Evolutionary conservation across 2,329 filamentous ascomycete species (phyloP).

Genomic region (Chaetothyriales sp.): DNA sequence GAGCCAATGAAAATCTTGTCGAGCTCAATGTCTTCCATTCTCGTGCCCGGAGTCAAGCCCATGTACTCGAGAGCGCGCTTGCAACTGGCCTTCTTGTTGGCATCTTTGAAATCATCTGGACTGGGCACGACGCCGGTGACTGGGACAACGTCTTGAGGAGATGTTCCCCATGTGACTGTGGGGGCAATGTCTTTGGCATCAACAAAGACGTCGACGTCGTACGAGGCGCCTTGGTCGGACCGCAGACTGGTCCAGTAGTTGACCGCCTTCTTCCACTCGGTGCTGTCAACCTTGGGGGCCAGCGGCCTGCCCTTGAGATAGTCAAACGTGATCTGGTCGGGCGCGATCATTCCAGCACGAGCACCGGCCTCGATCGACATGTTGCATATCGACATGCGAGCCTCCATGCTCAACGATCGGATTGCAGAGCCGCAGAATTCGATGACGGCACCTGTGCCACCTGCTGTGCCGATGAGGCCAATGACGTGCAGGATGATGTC

Average conservation of each 20-base stretch:
- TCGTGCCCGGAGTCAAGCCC: conserved; percentile 74
- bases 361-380: conserved; percentile 97
- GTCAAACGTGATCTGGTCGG: conserved; percentile 84
- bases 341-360: conserved; percentile 90
- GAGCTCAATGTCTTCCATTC: conserved; percentile 78
- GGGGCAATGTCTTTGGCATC: conserved; percentile 86
- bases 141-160: conserved; percentile 87
- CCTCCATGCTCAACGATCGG: conserved; percentile 80
- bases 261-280: conserved; percentile 79
- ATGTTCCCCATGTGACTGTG: conserved; percentile 93
- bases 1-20: conserved; percentile 98
- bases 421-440: conserved; percentile 97
- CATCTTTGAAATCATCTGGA: conserved; percentile 70
- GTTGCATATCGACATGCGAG: conserved; percentile 98
- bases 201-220: conserved; percentile 78
- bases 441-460: conserved; percentile 86
- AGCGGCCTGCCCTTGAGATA: conserved; percentile 87
- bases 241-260: conserved; percentile 78
- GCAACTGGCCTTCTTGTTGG: conserved; percentile 67
- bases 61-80: conserved; percentile 86
- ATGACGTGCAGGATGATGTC: conserved; percentile 90
- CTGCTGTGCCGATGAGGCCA: conserved; percentile 84
- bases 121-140: conserved; percentile 85
- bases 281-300: conserved; percentile 68
- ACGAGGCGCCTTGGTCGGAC: conserved; percentile 78